A percentile compares a stretch with the other conserved stretches of the same genome.
These are phyloP conservation scores for Mycena belliarum DNA, from an alignment of 768 basidiomycete species.

Conservation along the genomic window DNA sequence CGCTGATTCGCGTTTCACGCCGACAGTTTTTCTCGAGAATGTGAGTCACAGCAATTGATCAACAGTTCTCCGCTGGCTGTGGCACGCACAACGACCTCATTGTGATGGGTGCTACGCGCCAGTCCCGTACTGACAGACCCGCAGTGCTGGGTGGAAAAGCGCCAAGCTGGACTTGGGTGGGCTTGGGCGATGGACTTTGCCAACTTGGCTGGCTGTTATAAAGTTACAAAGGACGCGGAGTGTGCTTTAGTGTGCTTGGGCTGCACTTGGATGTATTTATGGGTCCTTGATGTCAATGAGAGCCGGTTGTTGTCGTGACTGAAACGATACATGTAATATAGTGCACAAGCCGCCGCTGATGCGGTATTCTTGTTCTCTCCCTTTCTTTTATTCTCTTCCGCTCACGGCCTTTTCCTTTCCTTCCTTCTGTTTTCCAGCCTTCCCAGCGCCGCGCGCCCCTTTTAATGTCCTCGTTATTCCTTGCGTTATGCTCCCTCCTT, in stretches of 20 bases:
- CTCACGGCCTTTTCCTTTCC: slow-evolving; percentile 21
- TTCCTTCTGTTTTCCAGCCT: slow-evolving; percentile 18
- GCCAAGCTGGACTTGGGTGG: neutral
- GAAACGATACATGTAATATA: neutral
- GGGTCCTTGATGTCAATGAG: neutral
- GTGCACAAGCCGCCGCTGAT: neutral
- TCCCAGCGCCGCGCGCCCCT: slow-evolving; percentile 30
- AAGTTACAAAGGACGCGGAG: too few species aligned
- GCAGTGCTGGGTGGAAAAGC: neutral
- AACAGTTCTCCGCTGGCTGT: neutral
- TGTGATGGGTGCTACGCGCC: too few species aligned
- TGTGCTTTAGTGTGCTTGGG: too few species aligned
- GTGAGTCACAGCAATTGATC: neutral
- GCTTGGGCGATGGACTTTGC: neutral
- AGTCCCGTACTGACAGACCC: neutral
- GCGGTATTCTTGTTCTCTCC: slow-evolving; percentile 5
- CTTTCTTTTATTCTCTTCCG: slow-evolving; percentile 6
- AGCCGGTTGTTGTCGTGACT: neutral
- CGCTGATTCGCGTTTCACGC: neutral
- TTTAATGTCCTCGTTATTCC: slow-evolving; percentile 22
- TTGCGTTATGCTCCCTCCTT: slow-evolving; percentile 20
- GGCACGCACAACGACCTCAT: neutral
- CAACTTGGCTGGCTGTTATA: neutral
- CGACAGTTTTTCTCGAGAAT: neutral
- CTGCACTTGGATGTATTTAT: slow-evolving; percentile 1